Base-by-base conservation (phyloP, 169 alveolate genomes). In the Amoebophrya sp. region DNA sequence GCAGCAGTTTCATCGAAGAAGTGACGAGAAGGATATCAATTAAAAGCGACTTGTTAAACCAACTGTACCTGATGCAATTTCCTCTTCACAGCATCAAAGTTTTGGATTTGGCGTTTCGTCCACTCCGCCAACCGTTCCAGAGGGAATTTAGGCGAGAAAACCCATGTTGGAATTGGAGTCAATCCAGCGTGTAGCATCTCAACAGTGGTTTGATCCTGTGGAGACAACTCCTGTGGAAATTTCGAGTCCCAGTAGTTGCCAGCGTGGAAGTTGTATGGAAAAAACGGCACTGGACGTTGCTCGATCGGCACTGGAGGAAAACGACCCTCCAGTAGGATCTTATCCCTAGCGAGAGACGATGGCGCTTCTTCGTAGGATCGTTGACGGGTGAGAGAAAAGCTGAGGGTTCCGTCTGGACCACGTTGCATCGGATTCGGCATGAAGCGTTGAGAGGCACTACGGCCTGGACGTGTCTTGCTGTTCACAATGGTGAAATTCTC, bases 61-160 rank as follows among this genome's bases (percentile, higher is more conserved):
- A n/a, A n/a, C n/a, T n/a, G n/a, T n/a, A n/a, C n/a, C n/a, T n/a
- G n/a, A n/a, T n/a, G n/a, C n/a, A n/a, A n/a, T n/a, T n/a, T n/a
- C 76, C 89, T 54, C 83, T 92, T 91, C 54, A 34, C 39, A 89
- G 65, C 39, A 14, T 34, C 94, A 54, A 92, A 92, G 89, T 54
- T 33, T 41, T 92, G 92, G 53, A 92, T 89, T 41, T 92, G 94
- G 41, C 94, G 94, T 65, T 90, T 92, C 36, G 94, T 92, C 94
- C 94, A 92, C 77, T 41, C 47, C 89, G 89, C 53, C 89, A 92
- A 40, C 0, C 91, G 91, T 92, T 92, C 89, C 33, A 65, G 34
- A n/a, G 89, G 89, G 26, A 65, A 65, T 36, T 65, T 65, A n/a
- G 89, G 38, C 10, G 89, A 65, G 26, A 65, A 65, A 10, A 65